phyloP scores from a whole-genome alignment of 306 rosid species.

The Echinosophora koreensis region DNA sequence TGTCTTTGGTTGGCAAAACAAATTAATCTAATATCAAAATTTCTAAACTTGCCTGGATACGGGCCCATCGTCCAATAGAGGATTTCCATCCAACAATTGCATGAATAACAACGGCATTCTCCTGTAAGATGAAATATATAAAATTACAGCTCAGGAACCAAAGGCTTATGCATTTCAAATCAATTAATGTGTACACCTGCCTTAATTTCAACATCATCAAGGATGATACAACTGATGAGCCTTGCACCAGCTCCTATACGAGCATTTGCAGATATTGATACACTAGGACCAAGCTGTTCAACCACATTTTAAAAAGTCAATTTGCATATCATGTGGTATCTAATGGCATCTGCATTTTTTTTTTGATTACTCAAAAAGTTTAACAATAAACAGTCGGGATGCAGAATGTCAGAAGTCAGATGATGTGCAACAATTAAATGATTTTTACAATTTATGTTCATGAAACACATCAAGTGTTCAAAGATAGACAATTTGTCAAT shows the following conservation, averaged over 20 bases:
- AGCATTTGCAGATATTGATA: slow-evolving; percentile 97
- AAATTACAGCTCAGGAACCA: slow-evolving; percentile 13
- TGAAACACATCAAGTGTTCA: slow-evolving; percentile 8
- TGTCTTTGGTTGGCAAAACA: slow-evolving; percentile 15
- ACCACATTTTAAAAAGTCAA: slow-evolving; percentile 40
- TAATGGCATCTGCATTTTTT: slow-evolving; percentile 12
- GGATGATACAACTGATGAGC: slow-evolving; percentile 88
- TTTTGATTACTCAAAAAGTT: background rate
- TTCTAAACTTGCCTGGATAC: slow-evolving; percentile 79
- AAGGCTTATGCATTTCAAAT: slow-evolving; percentile 17
- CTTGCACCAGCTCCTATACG: slow-evolving; percentile 94
- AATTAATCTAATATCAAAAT: slow-evolving; percentile 3
- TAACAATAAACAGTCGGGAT: background rate
- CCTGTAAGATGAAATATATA: slow-evolving; percentile 61
- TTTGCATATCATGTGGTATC: slow-evolving; percentile 33
- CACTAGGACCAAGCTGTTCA: slow-evolving; percentile 91
- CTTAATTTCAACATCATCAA: slow-evolving; percentile 91
- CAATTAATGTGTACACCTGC: slow-evolving; percentile 49
- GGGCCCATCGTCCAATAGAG: slow-evolving; percentile 88
- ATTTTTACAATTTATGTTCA: slow-evolving; percentile 5
- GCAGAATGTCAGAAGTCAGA: background rate
- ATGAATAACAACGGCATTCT: slow-evolving; percentile 84
- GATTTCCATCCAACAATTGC: slow-evolving; percentile 99
- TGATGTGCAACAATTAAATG: slow-evolving; percentile 2
- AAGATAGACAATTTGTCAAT: slow-evolving; percentile 23